These are phyloP conservation scores for Colletotrichum somersetense DNA, from an alignment of 2,329 filamentous ascomycete species.

Conservation along the genomic window DNA sequence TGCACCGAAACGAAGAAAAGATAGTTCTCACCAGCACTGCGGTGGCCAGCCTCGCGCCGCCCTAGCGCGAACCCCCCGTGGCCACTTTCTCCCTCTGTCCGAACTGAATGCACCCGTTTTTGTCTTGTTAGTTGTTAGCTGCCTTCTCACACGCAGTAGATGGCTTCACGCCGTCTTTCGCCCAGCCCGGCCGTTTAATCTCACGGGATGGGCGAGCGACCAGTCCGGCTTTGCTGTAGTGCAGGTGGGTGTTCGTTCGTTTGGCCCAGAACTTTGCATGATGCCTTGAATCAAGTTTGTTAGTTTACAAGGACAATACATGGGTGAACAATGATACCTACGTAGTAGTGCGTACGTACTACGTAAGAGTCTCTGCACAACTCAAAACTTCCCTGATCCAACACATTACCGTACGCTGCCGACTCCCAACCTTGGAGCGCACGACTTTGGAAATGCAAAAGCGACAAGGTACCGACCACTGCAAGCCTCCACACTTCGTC, in stretches of 20 bases:
- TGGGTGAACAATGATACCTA: no score
- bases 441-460: not conserved
- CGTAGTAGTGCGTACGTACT: no score
- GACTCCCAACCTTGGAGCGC: not conserved
- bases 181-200: constrained; percentile 9
- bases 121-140: not conserved
- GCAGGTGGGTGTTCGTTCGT: not conserved
- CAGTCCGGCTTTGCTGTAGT: not conserved
- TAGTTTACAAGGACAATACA: not conserved
- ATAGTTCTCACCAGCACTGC: not conserved
- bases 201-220: not conserved
- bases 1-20: no score
- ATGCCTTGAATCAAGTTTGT: not conserved
- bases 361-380: not conserved
- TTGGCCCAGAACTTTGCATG: not conserved
- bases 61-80: not conserved
- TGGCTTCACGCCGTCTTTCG: not conserved
- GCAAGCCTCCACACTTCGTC: constrained; percentile 34
- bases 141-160: not conserved
- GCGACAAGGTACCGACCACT: constrained; percentile 23
- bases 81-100: not conserved
- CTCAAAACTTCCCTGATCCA: not conserved
- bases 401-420: not conserved
- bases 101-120: not conserved
- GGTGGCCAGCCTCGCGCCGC: not conserved